Percentiles rank a stretch among this genome's conserved stretches.
phyloP scores from a whole-genome alignment of 352 stramenopile species.

The Aphanomyces cochlioides region DNA sequence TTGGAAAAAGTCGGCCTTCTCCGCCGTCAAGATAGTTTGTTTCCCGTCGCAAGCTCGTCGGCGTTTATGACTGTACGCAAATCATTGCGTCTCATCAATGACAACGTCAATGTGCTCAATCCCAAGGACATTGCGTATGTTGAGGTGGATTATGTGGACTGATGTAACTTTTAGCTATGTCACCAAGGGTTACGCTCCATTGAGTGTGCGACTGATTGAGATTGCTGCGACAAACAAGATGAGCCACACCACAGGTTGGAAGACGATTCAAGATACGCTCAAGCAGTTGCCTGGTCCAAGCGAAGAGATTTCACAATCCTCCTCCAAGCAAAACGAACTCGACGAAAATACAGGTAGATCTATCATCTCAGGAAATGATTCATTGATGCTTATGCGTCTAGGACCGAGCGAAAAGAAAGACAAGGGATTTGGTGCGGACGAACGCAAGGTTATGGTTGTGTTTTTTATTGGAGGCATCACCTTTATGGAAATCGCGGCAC shows the following conservation, averaged over 20 bases:
- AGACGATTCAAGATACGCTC: slow-evolving; percentile 72
- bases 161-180: slow-evolving; percentile 23
- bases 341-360: slow-evolving; percentile 30
- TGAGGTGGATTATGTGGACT: slow-evolving; percentile 28
- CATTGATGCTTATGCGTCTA: neutral
- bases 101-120: slow-evolving; percentile 91
- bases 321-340: slow-evolving; percentile 31
- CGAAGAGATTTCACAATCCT: slow-evolving; percentile 66
- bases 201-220: slow-evolving; percentile 92
- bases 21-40: slow-evolving; percentile 83
- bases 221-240: slow-evolving; percentile 63
- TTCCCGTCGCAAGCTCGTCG: slow-evolving; percentile 59
- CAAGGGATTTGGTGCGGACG: slow-evolving; percentile 57
- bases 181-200: slow-evolving; percentile 86
- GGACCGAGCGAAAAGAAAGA: slow-evolving; percentile 50
- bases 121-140: slow-evolving; percentile 94
- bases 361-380: neutral
- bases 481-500: slow-evolving; percentile 95
- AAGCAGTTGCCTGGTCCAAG: slow-evolving; percentile 76
- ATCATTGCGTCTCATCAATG: slow-evolving; percentile 92
- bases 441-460: slow-evolving; percentile 93
- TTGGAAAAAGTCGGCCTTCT: slow-evolving; percentile 93
- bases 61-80: slow-evolving; percentile 86
- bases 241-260: slow-evolving; percentile 49
- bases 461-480: slow-evolving; percentile 96